Evolutionary conservation across 2,329 filamentous ascomycete genomes (phyloP), one percentile per base, ranked within the genome.

Genomic region (Pseudogymnoascus sp.): DNA sequence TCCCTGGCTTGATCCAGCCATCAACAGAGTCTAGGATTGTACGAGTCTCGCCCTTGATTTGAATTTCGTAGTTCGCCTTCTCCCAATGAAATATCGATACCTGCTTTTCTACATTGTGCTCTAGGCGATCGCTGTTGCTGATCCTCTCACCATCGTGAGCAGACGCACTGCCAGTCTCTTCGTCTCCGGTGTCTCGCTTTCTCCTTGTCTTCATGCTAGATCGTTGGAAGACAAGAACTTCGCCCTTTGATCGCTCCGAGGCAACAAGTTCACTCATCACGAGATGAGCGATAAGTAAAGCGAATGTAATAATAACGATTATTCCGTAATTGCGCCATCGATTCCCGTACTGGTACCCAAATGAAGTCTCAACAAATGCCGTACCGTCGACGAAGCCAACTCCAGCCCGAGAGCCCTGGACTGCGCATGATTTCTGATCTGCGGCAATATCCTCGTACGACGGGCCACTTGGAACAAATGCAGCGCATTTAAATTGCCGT

Each of bases 1-100:
- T 89, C 63, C 87, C 87, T 14, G 87, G 87, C 73, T 89, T 89
- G 66, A 90, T 86, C 84, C 89, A 96, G 2, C 91, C 91, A 68
- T 92, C 85, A 1, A 96, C 89, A 64, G 93, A 83, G 66, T 95
- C 86, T 7, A 96, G 78, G 64, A 96, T 85, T 12, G 83, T 78
- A 7, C 88, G 84, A 82, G 91, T 78, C 7, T 83, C 84, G 0
- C 75, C 73, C 0, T 82, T 79, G 0, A 83, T 86, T 67, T 85
- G 81, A 64, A 92, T 88, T 0, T 84, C 89, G 70, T 91, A 91
- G 1, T 67, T 69, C 0, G 91, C 81, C 64, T 90, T 82, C 71
- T 88, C 88, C 87, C 89, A 92, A 1, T 88, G 91, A 68, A 91
- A 90, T 0, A 89, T 78, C 0, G 84, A 87, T 0, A 82, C 87